Conservation (phyloP, 1,284 basidiomycete species). For the Pseudozyma flocculosa region DNA sequence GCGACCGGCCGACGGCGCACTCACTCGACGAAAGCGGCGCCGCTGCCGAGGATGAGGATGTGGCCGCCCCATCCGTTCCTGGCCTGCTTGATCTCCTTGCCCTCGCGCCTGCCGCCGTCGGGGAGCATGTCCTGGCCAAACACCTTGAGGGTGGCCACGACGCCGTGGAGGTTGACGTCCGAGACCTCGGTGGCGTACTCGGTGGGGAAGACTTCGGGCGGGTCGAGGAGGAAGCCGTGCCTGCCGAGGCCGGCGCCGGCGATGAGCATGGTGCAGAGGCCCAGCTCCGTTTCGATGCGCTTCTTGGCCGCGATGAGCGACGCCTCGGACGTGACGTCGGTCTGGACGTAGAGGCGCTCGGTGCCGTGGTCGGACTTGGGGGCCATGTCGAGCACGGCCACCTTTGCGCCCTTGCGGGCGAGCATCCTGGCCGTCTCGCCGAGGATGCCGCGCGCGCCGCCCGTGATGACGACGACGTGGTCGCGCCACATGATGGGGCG, state of each 20-base stretch:
- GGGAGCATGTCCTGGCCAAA: conserved; percentile 45
- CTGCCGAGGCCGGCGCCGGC: conserved; percentile 34
- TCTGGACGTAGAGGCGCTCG: conserved; percentile 33
- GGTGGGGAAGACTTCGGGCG: conserved; percentile 33
- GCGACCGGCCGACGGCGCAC: no score
- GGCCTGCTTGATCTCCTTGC: conserved; percentile 17
- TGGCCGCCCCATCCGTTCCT: conserved; percentile 42
- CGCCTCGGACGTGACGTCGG: conserved; percentile 40
- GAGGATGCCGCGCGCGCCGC: conserved; percentile 41
- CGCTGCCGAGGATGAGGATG: conserved; percentile 40
- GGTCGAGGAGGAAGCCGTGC: conserved; percentile 39
- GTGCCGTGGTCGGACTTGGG: conserved; percentile 30
- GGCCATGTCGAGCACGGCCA: conserved; percentile 37
- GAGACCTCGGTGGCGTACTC: conserved; percentile 21
- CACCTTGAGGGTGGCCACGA: conserved; percentile 34
- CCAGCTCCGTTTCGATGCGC: conserved; percentile 29
- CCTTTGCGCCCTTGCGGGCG: conserved; percentile 29
- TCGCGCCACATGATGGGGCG: conserved; percentile 29
- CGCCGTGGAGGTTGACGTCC: conserved; percentile 41
- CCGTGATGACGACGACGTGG: conserved; percentile 42
- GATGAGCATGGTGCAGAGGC: conserved; percentile 38
- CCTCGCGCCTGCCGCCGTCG: conserved; percentile 27
- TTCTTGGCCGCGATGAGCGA: conserved; percentile 29
- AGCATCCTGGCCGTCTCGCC: conserved; percentile 29
- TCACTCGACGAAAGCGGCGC: conserved; percentile 33